Evolutionary conservation across 805 yeast genomes (phyloP).

Genomic region (Zygosaccharomyces pseudorouxii): DNA sequence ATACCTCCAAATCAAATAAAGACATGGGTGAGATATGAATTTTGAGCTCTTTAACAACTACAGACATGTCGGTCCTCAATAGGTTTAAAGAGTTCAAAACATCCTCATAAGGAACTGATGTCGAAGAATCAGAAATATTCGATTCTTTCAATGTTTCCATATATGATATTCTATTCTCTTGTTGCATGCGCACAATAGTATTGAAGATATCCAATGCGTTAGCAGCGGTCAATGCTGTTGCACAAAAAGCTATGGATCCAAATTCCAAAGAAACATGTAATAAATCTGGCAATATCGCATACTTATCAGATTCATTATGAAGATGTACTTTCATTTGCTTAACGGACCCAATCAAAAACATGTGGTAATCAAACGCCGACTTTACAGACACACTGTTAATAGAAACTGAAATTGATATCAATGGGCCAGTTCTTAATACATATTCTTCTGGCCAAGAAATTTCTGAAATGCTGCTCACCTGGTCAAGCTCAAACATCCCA

Average conservation of each 20-base stretch:
- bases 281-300: slow-evolving; percentile 51
- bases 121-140: slow-evolving; percentile 27
- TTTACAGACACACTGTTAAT: slow-evolving; percentile 53
- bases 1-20: slow-evolving; percentile 69
- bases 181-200: slow-evolving; percentile 63
- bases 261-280: slow-evolving; percentile 49
- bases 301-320: slow-evolving; percentile 58
- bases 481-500: slow-evolving; percentile 52
- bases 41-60: slow-evolving; percentile 51
- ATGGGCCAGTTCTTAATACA: slow-evolving; percentile 51
- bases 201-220: slow-evolving; percentile 73
- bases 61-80: slow-evolving; percentile 64
- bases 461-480: slow-evolving; percentile 54
- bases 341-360: slow-evolving; percentile 63
- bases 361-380: slow-evolving; percentile 78
- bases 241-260: slow-evolving; percentile 52
- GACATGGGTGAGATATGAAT: slow-evolving; percentile 79
- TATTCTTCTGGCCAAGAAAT: slow-evolving; percentile 62
- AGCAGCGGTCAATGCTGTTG: slow-evolving; percentile 83
- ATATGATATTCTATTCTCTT: slow-evolving; percentile 69
- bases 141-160: slow-evolving; percentile 69
- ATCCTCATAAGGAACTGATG: slow-evolving; percentile 27
- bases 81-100: slow-evolving; percentile 30
- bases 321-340: slow-evolving; percentile 48
- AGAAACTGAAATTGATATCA: slow-evolving; percentile 58